phyloP scores from a whole-genome alignment of 805 yeast species.

The Nakazawaea wickerhamii region DNA sequence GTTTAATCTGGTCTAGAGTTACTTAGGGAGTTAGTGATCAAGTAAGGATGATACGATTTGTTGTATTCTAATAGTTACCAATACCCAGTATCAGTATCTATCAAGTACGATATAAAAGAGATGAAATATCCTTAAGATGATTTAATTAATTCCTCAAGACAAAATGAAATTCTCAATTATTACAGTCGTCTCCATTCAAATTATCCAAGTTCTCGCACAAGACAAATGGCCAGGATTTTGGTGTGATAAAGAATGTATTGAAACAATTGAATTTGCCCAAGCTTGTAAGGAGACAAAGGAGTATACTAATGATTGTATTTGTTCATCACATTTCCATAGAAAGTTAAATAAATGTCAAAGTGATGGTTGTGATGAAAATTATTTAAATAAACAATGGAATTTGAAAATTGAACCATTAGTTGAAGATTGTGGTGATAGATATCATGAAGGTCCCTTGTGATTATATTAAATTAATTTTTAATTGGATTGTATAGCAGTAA shows the following conservation, averaged over 20 bases:
- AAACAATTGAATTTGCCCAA: slow-evolving; percentile 16
- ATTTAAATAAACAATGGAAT: slow-evolving; percentile 12
- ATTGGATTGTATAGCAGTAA: not conserved
- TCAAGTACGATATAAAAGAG: too few species aligned
- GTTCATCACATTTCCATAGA: slow-evolving; percentile 13
- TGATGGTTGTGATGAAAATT: slow-evolving; percentile 15
- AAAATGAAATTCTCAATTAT: slow-evolving; percentile 1
- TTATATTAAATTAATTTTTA: not conserved
- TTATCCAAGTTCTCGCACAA: not conserved
- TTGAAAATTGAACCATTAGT: slow-evolving; percentile 12
- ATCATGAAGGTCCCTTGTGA: slow-evolving; percentile 14
- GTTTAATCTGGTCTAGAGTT: too few species aligned
- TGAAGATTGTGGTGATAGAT: slow-evolving; percentile 14
- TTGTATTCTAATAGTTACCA: too few species aligned
- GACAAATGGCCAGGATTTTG: slow-evolving; percentile 18
- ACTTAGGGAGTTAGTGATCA: too few species aligned
- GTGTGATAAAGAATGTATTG: slow-evolving; percentile 20
- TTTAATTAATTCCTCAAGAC: not conserved
- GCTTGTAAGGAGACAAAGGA: slow-evolving; percentile 14
- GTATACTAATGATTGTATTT: slow-evolving; percentile 12
- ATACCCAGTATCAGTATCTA: too few species aligned
- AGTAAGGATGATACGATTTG: too few species aligned
- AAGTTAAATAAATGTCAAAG: slow-evolving; percentile 13
- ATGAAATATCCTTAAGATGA: too few species aligned
- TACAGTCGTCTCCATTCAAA: not conserved